Evolutionary conservation across 495 filamentous ascomycete species (phyloP).

Genomic region (Annulohypoxylon nitens): DNA sequence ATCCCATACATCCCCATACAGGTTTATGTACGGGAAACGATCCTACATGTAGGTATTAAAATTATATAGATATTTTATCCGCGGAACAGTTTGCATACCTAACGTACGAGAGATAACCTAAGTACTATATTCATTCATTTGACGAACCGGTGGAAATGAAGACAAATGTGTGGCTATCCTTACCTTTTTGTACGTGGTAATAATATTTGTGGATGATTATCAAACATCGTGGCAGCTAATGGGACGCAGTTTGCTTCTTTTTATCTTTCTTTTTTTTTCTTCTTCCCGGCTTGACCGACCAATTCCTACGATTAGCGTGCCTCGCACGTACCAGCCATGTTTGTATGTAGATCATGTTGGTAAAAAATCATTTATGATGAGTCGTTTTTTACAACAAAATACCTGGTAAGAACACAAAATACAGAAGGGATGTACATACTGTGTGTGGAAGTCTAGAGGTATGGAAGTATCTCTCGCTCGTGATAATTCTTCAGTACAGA

Average conservation of each 20-base stretch:
- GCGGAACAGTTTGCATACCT: not conserved
- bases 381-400: slow-evolving; percentile 6
- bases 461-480: not conserved
- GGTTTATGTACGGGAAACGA: not conserved
- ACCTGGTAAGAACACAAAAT: not conserved
- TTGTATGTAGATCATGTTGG: slow-evolving; percentile 16
- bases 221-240: slow-evolving; percentile 19
- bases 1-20: not conserved
- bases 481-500: too few relatives aligned
- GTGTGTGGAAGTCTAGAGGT: not conserved
- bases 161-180: slow-evolving; percentile 7
- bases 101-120: not conserved
- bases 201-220: slow-evolving; percentile 11
- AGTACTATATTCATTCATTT: not conserved
- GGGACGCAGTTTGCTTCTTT: slow-evolving; percentile 26
- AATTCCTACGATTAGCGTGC: not conserved
- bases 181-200: not conserved
- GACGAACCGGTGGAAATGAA: not conserved
- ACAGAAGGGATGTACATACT: not conserved
- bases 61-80: slow-evolving; percentile 1
- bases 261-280: slow-evolving; percentile 10
- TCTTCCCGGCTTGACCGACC: not conserved
- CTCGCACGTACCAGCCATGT: not conserved
- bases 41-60: slow-evolving; percentile 1
- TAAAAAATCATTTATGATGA: slow-evolving; percentile 16